A percentile compares a stretch with the other conserved stretches of the same genome.
Conservation (phyloP, 228 moss, liverwort and hornwort genomes). For the Sphagnum magellanicum region DNA sequence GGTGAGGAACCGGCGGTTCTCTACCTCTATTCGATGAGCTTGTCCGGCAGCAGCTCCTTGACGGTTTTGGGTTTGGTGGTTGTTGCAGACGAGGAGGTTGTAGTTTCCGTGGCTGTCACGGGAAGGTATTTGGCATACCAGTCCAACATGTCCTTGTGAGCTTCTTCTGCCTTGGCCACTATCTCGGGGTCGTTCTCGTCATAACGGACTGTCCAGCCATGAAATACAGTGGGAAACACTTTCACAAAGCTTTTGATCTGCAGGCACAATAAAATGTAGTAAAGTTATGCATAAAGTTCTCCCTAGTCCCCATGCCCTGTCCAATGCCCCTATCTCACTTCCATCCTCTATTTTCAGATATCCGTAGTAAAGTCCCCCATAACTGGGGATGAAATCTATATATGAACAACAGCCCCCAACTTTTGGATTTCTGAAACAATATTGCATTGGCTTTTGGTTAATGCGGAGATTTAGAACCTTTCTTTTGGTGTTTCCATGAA, state of each 20-base stretch:
- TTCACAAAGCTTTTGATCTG: slow-evolving; percentile 33
- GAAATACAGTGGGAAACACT: slow-evolving; percentile 34
- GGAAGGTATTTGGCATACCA: slow-evolving; percentile 44
- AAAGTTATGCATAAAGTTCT: neutral
- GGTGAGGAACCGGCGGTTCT: no score
- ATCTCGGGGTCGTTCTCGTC: slow-evolving; percentile 31
- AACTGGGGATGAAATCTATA: neutral
- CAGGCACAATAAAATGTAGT: neutral
- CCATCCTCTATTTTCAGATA: neutral
- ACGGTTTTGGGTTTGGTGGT: no score
- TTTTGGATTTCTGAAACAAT: neutral
- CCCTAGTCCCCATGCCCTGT: neutral
- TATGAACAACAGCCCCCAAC: neutral
- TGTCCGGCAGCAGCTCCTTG: no score
- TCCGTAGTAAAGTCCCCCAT: neutral
- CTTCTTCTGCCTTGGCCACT: slow-evolving; percentile 27
- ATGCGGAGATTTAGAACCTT: neutral
- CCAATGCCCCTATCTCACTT: neutral
- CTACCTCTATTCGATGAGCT: no score
- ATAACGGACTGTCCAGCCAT: slow-evolving; percentile 50
- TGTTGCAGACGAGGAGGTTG: no score
- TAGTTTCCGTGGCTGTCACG: no score
- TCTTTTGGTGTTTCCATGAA: neutral
- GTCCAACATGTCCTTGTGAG: slow-evolving; percentile 39
- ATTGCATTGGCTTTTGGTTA: neutral